These are phyloP conservation scores for Trichoderma gamsii DNA, from an alignment of 495 filamentous ascomycete species.

Conservation along the genomic window DNA sequence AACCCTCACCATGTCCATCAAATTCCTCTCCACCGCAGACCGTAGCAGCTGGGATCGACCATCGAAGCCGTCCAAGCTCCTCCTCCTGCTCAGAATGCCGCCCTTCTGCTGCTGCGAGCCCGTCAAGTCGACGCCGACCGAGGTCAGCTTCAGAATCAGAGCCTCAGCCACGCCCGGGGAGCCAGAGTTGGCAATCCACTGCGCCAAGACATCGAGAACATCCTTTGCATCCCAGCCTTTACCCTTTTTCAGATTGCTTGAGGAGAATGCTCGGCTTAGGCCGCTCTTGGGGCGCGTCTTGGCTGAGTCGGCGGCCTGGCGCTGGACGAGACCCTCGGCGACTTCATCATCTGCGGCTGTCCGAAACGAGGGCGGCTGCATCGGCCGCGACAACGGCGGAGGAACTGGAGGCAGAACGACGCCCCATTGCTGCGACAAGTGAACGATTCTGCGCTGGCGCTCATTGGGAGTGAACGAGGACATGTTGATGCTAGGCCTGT, in stretches of 20 bases:
- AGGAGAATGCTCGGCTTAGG: slow-evolving; percentile 39
- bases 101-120: slow-evolving; percentile 25
- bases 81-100: slow-evolving; percentile 35
- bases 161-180: slow-evolving; percentile 42
- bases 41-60: slow-evolving; percentile 39
- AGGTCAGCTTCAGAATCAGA: slow-evolving; percentile 37
- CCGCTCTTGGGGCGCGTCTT: slow-evolving; percentile 29
- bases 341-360: slow-evolving; percentile 35
- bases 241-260: slow-evolving; percentile 35
- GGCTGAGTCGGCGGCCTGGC: slow-evolving; percentile 29
- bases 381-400: slow-evolving; percentile 12
- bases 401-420: slow-evolving; percentile 4
- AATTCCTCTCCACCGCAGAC: slow-evolving; percentile 39
- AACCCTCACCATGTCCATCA: slow-evolving; percentile 43
- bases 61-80: slow-evolving; percentile 35
- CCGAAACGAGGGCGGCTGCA: slow-evolving; percentile 20
- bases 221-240: slow-evolving; percentile 42
- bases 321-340: slow-evolving; percentile 41
- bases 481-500: slow-evolving; percentile 1
- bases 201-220: slow-evolving; percentile 38
- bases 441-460: slow-evolving; percentile 16
- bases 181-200: slow-evolving; percentile 36
- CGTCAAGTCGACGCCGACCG: slow-evolving; percentile 39
- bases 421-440: slow-evolving; percentile 14
- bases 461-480: slow-evolving; percentile 11